Evolutionary conservation across 192 early-diverging fungal species (phyloP).

Genomic region (Piromyces finnis): DNA sequence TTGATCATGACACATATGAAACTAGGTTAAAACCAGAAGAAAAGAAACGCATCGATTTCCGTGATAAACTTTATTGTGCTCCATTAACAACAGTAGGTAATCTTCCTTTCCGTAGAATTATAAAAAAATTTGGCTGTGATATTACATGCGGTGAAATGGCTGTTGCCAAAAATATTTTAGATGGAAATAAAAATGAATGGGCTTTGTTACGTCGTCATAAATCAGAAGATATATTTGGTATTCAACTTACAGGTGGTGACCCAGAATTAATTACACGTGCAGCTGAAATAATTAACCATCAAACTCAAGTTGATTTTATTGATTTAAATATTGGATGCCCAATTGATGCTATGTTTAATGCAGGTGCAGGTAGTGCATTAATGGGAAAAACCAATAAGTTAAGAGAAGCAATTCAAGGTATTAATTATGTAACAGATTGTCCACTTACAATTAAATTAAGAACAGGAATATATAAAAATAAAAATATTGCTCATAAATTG

Average conservation of each 20-base stretch:
- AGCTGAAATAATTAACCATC: not conserved
- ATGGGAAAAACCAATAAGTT: constrained; percentile 46
- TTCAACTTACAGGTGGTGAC: constrained; percentile 27
- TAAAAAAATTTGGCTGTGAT: constrained; percentile 84
- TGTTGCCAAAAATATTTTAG: constrained; percentile 11
- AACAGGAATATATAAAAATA: constrained; percentile 45
- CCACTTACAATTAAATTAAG: constrained; percentile 85
- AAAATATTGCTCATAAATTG: constrained; percentile 51
- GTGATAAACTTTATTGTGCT: constrained; percentile 78
- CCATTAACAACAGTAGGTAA: constrained; percentile 96
- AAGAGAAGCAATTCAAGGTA: constrained; percentile 52
- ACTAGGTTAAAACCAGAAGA: constrained; percentile 22
- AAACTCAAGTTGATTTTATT: constrained; percentile 57
- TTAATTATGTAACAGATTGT: constrained; percentile 48
- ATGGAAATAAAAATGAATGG: constrained; percentile 59
- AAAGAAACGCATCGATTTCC: constrained; percentile 53
- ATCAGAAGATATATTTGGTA: constrained; percentile 80
- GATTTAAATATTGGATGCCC: constrained; percentile 96
- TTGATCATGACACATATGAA: constrained; percentile 15
- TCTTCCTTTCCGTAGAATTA: constrained; percentile 85
- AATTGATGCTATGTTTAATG: constrained; percentile 65
- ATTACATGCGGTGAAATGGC: constrained; percentile 98
- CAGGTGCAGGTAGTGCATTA: constrained; percentile 69
- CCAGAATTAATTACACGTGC: not conserved
- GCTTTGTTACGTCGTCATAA: constrained; percentile 65